Conservation (phyloP, 805 yeast species). For the Kodamaea nitidulidarum region DNA sequence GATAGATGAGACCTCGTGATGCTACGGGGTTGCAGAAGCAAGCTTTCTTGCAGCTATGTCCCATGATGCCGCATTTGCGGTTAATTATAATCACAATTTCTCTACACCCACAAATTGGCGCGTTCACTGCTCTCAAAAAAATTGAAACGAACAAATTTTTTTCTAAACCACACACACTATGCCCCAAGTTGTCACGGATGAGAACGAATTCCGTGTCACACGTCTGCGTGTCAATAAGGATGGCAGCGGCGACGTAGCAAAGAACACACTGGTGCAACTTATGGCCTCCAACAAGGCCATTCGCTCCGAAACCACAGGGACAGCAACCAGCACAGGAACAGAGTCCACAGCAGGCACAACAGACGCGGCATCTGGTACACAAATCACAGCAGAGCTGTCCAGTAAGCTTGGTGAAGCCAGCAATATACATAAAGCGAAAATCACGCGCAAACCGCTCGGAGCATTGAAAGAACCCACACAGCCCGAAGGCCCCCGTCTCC, state of each 20-base stretch:
- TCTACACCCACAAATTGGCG: neutral
- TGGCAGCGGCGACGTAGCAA: constrained; percentile 1
- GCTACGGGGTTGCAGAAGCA: neutral
- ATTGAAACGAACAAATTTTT: constrained; percentile 4
- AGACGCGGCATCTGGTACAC: neutral
- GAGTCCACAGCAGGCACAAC: neutral
- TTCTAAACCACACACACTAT: constrained; percentile 4
- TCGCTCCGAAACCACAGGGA: neutral
- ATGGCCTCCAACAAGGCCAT: neutral
- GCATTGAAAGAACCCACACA: constrained; percentile 32
- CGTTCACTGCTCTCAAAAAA: neutral
- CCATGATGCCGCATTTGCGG: neutral
- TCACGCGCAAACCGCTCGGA: constrained; percentile 25
- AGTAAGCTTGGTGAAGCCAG: neutral
- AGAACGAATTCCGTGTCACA: constrained; percentile 4
- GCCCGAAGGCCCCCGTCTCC: constrained; percentile 20
- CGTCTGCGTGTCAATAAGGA: constrained; percentile 3
- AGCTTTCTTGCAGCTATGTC: neutral
- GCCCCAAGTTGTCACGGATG: constrained; percentile 5
- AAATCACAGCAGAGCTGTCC: neutral
- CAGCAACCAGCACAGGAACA: neutral
- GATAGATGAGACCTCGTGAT: neutral
- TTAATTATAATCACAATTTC: neutral
- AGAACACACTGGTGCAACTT: neutral
- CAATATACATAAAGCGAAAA: constrained; percentile 17